Evolutionary conservation across 2,329 filamentous ascomycete species (phyloP), one percentile per base, ranked within the genome.

Genomic region (Alternaria arborescens): DNA sequence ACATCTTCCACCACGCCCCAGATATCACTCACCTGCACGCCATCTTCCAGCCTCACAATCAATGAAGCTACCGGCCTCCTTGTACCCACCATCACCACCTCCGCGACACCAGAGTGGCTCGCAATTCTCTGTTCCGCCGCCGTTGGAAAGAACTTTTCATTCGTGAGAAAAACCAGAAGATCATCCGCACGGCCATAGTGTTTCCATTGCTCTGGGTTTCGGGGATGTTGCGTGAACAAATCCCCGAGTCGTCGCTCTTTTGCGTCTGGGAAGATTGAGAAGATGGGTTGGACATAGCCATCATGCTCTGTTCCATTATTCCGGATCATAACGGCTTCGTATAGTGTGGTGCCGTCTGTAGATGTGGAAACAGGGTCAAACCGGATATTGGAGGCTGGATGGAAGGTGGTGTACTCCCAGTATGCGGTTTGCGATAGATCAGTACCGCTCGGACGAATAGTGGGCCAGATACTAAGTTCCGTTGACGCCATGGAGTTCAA

Each of bases 1-100:
- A 82, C 82, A 24, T 73, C 64, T 52, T 84, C 75, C 0, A 86
- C 76, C 0, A 66, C 71, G 0, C 76, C 72, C 83, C 83, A 85
- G 5, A 86, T 78, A 42, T 75, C 74, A 6, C 84, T 78, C 3
- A 85, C 60, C 2, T 81, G 62, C 42, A 64, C 58, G 4, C 59
- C 60, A n/a, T 55, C 55, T 30, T 62, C 52, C 38, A 70, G 16
- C 51, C 65, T 57, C 12, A 79, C 32, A 22, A 79, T 62, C 3
- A 79, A 59, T 0, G 69, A 70, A 38, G 75, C 66, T 26, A 72
- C 72, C 18, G 72, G 69, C 10, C 70, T 65, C 22, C 68, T 66
- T 30, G 68, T 68, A 1, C 78, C 78, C 11, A 78, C 70, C 11
- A 79, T 65, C 7, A 78, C 51, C 2, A 71, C 75, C 34, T 75